Conservation (phyloP, 306 rosid species). For the Vicia villosa region DNA sequence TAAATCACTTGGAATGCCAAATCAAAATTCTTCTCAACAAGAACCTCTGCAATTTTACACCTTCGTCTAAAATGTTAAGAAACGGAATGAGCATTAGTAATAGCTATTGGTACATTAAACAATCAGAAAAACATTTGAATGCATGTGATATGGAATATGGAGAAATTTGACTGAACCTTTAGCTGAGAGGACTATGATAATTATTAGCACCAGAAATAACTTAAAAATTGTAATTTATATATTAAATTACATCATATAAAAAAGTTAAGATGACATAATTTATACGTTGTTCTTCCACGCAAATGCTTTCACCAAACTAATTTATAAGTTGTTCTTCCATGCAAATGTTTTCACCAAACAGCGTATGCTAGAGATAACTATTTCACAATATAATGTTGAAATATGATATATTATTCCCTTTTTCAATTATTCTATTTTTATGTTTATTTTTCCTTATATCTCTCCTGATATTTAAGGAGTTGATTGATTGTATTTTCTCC, state of each 20-base stretch:
- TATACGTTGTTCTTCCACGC: not conserved
- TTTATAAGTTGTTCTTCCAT: not conserved
- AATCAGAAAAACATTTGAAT: constrained; percentile 25
- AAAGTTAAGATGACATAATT: not conserved
- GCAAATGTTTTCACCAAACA: constrained; percentile 16
- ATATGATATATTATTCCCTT: too few relatives aligned
- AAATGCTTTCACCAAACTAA: constrained; percentile 15
- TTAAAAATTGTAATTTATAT: constrained; percentile 23
- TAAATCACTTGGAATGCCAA: constrained; percentile 93
- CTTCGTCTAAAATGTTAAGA: constrained; percentile 69
- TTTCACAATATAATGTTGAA: not conserved
- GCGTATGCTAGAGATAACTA: constrained; percentile 17
- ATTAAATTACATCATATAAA: not conserved
- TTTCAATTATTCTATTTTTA: too few relatives aligned
- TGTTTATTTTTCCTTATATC: too few relatives aligned
- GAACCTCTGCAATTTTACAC: constrained; percentile 89
- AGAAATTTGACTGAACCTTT: constrained; percentile 21
- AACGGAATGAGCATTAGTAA: constrained; percentile 38
- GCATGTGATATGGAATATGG: constrained; percentile 17
- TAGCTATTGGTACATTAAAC: constrained; percentile 26
- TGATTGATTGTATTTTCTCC: too few relatives aligned
- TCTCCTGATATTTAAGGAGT: too few relatives aligned
- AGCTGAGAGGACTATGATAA: constrained; percentile 27
- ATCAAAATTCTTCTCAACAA: constrained; percentile 94
- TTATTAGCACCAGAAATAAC: constrained; percentile 21